Conservation (phyloP, 108 stramenopile species). For the Mediolabrus comicus region DNA sequence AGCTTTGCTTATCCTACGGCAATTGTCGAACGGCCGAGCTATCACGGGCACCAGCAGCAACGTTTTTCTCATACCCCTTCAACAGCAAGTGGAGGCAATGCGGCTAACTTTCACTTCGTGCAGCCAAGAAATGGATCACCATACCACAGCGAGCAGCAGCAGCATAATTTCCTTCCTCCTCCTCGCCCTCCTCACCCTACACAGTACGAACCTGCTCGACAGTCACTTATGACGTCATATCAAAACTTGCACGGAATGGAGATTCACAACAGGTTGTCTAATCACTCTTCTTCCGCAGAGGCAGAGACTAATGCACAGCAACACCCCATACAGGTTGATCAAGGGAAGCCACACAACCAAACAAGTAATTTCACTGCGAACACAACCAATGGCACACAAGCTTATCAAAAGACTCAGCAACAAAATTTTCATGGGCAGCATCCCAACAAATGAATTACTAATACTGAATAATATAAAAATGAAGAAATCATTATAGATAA, state of each 20-base stretch:
- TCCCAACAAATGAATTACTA: not conserved
- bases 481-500: no score
- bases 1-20: not conserved
- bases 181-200: not conserved
- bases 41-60: not conserved
- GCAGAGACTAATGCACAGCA: not conserved
- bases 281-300: not conserved
- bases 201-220: not conserved
- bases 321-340: not conserved
- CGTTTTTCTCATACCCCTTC: not conserved
- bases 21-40: not conserved
- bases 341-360: not conserved
- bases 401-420: not conserved
- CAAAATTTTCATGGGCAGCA: not conserved
- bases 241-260: not conserved
- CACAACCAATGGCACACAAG: not conserved
- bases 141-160: not conserved
- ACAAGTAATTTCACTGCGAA: not conserved
- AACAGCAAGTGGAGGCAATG: not conserved
- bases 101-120: not conserved
- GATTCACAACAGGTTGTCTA: not conserved
- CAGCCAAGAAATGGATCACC: not conserved
- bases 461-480: not conserved
- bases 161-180: not conserved
- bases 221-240: not conserved